A percentile compares a stretch with the other conserved stretches of the same genome.
These are phyloP conservation scores for Marasmius fiardii DNA, from an alignment of 1,284 basidiomycete genomes.

Conservation along the genomic window DNA sequence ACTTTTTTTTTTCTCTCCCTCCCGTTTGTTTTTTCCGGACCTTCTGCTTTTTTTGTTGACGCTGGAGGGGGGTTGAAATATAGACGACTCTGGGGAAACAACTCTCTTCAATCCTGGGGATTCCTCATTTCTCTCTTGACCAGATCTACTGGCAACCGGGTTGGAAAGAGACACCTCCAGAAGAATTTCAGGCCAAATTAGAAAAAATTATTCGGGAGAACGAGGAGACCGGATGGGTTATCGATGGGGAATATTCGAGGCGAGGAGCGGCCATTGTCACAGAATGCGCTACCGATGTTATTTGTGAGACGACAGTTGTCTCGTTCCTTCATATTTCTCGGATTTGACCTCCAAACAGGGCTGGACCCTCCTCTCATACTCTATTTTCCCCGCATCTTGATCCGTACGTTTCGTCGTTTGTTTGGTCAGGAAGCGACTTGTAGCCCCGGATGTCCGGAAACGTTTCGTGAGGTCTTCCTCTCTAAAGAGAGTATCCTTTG, in stretches of 20 bases:
- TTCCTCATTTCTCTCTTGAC: slow-evolving; percentile 46
- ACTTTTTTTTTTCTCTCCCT: not conserved
- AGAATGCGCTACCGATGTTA: slow-evolving; percentile 49
- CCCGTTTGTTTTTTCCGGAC: not conserved
- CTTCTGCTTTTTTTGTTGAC: too few relatives aligned
- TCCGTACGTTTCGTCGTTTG: slow-evolving; percentile 50
- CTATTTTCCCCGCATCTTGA: slow-evolving; percentile 54
- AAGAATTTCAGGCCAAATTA: slow-evolving; percentile 37
- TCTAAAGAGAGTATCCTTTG: slow-evolving; percentile 53
- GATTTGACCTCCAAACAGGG: slow-evolving; percentile 36
- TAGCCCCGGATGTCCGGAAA: slow-evolving; percentile 52
- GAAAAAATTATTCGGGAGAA: slow-evolving; percentile 23
- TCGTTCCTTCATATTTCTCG: not conserved
- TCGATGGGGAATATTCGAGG: slow-evolving; percentile 42
- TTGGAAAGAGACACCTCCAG: slow-evolving; percentile 34
- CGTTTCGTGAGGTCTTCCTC: slow-evolving; percentile 38
- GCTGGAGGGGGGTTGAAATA: too few relatives aligned
- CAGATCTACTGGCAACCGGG: slow-evolving; percentile 44
- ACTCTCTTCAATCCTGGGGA: slow-evolving; percentile 40
- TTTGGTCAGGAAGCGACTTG: slow-evolving; percentile 37
- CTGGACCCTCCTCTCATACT: slow-evolving; percentile 57
- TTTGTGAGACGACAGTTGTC: slow-evolving; percentile 41
- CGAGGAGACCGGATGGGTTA: slow-evolving; percentile 40
- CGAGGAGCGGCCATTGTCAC: slow-evolving; percentile 30
- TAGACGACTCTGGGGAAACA: slow-evolving; percentile 48